Conservation (phyloP, 2,329 filamentous ascomycete species). For the Aspergillus eucalypticola region DNA sequence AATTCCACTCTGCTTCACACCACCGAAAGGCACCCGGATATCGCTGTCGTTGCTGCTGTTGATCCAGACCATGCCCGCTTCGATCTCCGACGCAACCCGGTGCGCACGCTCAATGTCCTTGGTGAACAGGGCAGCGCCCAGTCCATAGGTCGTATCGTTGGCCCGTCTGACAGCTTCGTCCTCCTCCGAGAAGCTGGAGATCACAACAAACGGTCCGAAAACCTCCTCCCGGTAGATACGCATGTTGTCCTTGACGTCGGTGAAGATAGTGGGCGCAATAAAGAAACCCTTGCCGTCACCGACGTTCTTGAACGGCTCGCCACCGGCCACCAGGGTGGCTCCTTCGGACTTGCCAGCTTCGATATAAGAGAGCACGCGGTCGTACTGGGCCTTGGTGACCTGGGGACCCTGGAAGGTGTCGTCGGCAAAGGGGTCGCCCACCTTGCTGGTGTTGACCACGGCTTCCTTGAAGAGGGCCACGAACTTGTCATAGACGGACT, state of each 20-base stretch:
- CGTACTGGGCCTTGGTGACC: constrained; percentile 40
- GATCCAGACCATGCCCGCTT: constrained; percentile 71
- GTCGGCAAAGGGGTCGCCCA: constrained; percentile 38
- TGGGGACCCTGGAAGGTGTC: constrained; percentile 41
- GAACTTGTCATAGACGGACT: constrained; percentile 37
- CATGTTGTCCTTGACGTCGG: constrained; percentile 58
- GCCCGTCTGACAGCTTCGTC: constrained; percentile 60
- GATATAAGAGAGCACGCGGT: constrained; percentile 66
- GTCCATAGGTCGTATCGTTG: constrained; percentile 54
- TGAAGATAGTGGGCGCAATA: constrained; percentile 61
- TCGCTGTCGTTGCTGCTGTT: constrained; percentile 58
- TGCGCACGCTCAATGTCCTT: constrained; percentile 65
- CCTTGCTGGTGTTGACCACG: constrained; percentile 36
- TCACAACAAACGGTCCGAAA: constrained; percentile 63
- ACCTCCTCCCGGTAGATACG: constrained; percentile 63
- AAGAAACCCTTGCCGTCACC: constrained; percentile 64
- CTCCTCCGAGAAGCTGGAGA: constrained; percentile 59
- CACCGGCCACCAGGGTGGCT: constrained; percentile 66
- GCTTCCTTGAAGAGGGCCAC: constrained; percentile 34
- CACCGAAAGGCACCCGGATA: constrained; percentile 59
- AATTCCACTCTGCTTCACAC: constrained; percentile 64
- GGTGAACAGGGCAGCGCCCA: constrained; percentile 38
- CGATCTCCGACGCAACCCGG: constrained; percentile 56
- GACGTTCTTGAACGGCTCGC: constrained; percentile 58
- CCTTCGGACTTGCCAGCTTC: constrained; percentile 69